Evolutionary conservation across 768 basidiomycete genomes (phyloP), one percentile per base, ranked within the genome.

Genomic region (Ramaria sp.): DNA sequence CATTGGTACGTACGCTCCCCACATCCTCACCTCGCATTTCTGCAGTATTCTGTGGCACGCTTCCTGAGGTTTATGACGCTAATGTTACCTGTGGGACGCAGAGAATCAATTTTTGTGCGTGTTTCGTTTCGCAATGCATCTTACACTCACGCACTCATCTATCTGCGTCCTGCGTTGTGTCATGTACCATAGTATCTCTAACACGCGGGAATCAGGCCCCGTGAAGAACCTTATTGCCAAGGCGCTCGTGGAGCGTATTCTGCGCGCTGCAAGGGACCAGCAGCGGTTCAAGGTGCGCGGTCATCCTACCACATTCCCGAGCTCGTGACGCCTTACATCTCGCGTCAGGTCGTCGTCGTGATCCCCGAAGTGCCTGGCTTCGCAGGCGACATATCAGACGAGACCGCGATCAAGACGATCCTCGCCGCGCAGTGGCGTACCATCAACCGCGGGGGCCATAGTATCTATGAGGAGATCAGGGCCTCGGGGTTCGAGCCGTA

Each of bases 291-390:
- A 85, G 75, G 88, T 82, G 57, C 55, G 65, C 42, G 9, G 10
- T 37, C 22, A n/a, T 17, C 22, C 12, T 49, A 30, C 22, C 46
- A 24, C 22, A 2, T 27, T 27, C 5, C 27, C 5, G 27, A 5
- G 2, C 3, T 27, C 27, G 5, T 27, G 27, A 27, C 5, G 27
- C 27, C 5, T 27, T 2, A 27, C 27, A 17, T 27, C 27, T 19
- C 47, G 19, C 15, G 41, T 11, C 22, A 92, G 88, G 88, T 95
- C 53, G 74, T 95, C 51, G 80, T 98, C 13, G 71, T 86, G 19
- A 86, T 98, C 52, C 95, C 94, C 0, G 93, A 95, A 66, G 77
- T 96, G 1, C 94, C 94, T 15, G 93, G 86, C 1, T 96, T 97
- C 68, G 76, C 91, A 0, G 87, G 94, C 2, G 82, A 91, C 66